Evolutionary conservation across 768 basidiomycete species (phyloP).

Genomic region (Boletus eberwhitei): DNA sequence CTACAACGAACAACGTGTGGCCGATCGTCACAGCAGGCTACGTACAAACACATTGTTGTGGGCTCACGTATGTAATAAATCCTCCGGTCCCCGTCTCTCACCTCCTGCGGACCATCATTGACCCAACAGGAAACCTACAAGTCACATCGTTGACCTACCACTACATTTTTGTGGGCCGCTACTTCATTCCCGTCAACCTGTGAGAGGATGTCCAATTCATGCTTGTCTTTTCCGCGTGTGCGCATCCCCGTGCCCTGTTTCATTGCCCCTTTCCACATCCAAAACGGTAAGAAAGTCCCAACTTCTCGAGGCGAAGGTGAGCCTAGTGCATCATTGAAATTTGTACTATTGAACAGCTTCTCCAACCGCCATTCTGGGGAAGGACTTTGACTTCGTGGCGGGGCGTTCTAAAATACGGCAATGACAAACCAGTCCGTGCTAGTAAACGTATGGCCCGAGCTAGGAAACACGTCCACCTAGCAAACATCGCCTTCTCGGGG

Average conservation of each 20-base stretch:
- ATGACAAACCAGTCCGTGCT: constrained; percentile 9
- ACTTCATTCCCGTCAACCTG: constrained; percentile 23
- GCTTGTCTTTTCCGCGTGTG: constrained; percentile 5
- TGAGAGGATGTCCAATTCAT: constrained; percentile 4
- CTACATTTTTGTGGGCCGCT: background rate
- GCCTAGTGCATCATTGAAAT: constrained; percentile 13
- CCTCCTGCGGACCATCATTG: background rate
- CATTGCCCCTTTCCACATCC: constrained; percentile 12
- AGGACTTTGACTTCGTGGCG: constrained; percentile 9
- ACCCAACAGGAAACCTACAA: constrained; percentile 10
- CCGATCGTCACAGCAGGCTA: constrained; percentile 27
- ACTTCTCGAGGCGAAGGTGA: constrained; percentile 7
- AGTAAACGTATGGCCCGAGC: background rate
- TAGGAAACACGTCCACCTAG: background rate
- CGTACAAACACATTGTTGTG: constrained; percentile 19
- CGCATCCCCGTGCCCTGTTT: constrained; percentile 11
- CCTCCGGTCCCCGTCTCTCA: background rate
- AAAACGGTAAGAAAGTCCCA: constrained; percentile 7
- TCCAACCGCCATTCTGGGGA: background rate
- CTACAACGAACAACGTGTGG: constrained; percentile 10
- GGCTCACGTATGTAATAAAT: constrained; percentile 23
- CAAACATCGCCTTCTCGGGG: constrained; percentile 5
- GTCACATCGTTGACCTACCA: constrained; percentile 1
- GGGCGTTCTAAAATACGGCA: constrained; percentile 1
- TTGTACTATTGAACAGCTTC: constrained; percentile 6